A percentile compares a stretch with the other conserved stretches of the same genome.
Conservation (phyloP, 495 filamentous ascomycete species). For the Aspergillus baeticus region DNA sequence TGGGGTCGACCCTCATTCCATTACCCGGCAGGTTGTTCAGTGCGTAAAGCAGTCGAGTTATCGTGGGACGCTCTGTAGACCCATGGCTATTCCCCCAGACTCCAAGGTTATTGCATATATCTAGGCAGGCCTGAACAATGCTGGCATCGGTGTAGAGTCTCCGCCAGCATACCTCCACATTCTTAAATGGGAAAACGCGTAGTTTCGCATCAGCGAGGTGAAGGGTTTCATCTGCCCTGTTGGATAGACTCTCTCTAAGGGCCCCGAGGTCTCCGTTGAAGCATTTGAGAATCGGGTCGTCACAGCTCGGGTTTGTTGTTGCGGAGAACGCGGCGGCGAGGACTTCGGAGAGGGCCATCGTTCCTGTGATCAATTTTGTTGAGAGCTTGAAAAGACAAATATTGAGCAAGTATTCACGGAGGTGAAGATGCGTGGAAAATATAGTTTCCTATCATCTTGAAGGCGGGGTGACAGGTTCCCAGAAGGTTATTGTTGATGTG, state of each 20-base stretch:
- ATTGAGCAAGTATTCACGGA: neutral
- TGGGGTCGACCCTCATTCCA: slow-evolving; percentile 5
- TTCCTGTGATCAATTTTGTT: neutral
- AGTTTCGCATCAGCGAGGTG: slow-evolving; percentile 58
- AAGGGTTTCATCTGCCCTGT: slow-evolving; percentile 37
- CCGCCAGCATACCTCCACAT: slow-evolving; percentile 74
- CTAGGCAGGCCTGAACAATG: slow-evolving; percentile 57
- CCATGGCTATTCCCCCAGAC: slow-evolving; percentile 2
- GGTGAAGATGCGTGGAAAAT: neutral
- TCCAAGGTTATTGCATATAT: slow-evolving; percentile 29
- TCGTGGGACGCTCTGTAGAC: neutral
- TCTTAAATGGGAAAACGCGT: slow-evolving; percentile 71
- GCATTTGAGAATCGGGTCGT: slow-evolving; percentile 48
- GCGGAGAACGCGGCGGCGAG: slow-evolving; percentile 26
- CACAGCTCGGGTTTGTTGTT: slow-evolving; percentile 26
- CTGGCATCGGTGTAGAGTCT: slow-evolving; percentile 76
- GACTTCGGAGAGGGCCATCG: slow-evolving; percentile 19
- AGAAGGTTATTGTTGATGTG: too few relatives aligned
- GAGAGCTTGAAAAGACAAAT: neutral
- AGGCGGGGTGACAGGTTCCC: neutral
- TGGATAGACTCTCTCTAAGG: slow-evolving; percentile 30
- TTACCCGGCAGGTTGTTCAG: slow-evolving; percentile 1
- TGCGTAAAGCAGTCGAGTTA: slow-evolving; percentile 16
- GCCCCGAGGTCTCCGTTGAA: slow-evolving; percentile 23
- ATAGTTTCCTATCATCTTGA: slow-evolving; percentile 1